A percentile compares a stretch with the other conserved stretches of the same genome.
These are phyloP conservation scores for Pythium myriotylum DNA, from an alignment of 352 stramenopile genomes.

Conservation along the genomic window DNA sequence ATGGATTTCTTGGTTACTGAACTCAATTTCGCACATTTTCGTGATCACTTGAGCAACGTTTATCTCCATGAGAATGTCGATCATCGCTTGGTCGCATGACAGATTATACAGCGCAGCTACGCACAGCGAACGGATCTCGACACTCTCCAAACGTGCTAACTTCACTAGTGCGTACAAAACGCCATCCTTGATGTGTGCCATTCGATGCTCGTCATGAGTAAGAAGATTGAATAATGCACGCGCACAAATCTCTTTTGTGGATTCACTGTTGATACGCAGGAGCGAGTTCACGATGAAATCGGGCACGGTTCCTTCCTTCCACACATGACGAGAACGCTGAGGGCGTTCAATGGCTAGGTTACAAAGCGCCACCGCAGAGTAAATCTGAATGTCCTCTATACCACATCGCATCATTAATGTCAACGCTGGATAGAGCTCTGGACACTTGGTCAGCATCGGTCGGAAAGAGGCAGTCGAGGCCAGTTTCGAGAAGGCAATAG, in stretches of 20 bases:
- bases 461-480: constrained; percentile 60
- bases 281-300: constrained; percentile 91
- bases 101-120: constrained; percentile 86
- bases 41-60: constrained; percentile 85
- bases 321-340: constrained; percentile 68
- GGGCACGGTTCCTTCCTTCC: constrained; percentile 84
- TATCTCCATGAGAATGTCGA: constrained; percentile 82
- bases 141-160: constrained; percentile 78
- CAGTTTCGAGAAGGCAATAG: constrained; percentile 79
- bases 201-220: constrained; percentile 76
- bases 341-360: constrained; percentile 78
- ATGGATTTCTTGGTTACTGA: constrained; percentile 81
- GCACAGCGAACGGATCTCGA: constrained; percentile 80
- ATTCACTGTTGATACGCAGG: constrained; percentile 87
- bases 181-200: constrained; percentile 84
- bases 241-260: constrained; percentile 88
- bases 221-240: constrained; percentile 87
- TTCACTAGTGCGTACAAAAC: constrained; percentile 90
- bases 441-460: constrained; percentile 59
- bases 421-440: constrained; percentile 74
- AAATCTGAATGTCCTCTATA: constrained; percentile 88
- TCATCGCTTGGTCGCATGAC: constrained; percentile 68
- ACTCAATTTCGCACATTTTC: constrained; percentile 86
- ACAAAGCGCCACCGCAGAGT: constrained; percentile 86
- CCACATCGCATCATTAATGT: constrained; percentile 90